A percentile compares a stretch with the other conserved stretches of the same genome.
Evolutionary conservation across 148 eudicot genomes (phyloP).

Genomic region (Cornus florida): DNA sequence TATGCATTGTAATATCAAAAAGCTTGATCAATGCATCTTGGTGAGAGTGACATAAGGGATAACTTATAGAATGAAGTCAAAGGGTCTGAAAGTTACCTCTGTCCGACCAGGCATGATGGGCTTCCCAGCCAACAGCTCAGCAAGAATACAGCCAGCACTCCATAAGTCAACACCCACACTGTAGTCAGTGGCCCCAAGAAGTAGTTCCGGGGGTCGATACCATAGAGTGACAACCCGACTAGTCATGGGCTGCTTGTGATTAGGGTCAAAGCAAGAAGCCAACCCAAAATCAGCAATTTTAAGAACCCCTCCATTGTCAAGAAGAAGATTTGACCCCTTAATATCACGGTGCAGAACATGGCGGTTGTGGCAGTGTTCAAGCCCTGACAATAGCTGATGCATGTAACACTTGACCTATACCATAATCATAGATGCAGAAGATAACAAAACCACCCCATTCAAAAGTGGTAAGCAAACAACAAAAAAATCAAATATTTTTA

Average conservation of each 20-base stretch:
- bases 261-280: slow-evolving; percentile 80
- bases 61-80: too few species aligned
- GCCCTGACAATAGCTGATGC: slow-evolving; percentile 80
- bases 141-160: slow-evolving; percentile 95
- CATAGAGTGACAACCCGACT: slow-evolving; percentile 87
- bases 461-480: slow-evolving; percentile 3
- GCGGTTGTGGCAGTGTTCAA: slow-evolving; percentile 82
- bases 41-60: not conserved
- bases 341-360: slow-evolving; percentile 80
- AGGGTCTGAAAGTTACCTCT: slow-evolving; percentile 47
- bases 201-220: slow-evolving; percentile 90
- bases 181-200: slow-evolving; percentile 84
- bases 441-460: not conserved
- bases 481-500: not conserved
- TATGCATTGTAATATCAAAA: not conserved
- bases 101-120: slow-evolving; percentile 93
- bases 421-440: not conserved
- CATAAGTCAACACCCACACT: slow-evolving; percentile 81
- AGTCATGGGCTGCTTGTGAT: slow-evolving; percentile 77
- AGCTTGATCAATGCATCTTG: not conserved
- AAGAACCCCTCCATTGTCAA: slow-evolving; percentile 65
- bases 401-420: slow-evolving; percentile 78
- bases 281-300: slow-evolving; percentile 91
- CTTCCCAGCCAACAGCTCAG: slow-evolving; percentile 78
- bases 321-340: slow-evolving; percentile 83